Evolutionary conservation across 345 rosid species (phyloP), one percentile per base, ranked within the genome.

Genomic region (Turnera subulata): DNA sequence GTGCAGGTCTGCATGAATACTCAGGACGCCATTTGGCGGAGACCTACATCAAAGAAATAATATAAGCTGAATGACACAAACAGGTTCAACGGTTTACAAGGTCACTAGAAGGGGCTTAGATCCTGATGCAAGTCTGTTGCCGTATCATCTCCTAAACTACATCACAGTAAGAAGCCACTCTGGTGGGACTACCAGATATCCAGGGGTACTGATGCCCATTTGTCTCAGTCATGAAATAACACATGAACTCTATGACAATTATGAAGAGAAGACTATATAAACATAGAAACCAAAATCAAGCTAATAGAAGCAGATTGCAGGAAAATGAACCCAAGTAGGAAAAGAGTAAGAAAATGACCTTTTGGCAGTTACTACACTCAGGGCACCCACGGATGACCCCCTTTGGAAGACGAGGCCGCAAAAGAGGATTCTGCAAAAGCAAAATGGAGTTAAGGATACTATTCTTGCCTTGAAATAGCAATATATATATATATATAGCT

Each of bases 11-110:
- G 40, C 73, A 61, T 59, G 93, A 76, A 67, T 60, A 81, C 58
- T 83, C 95, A n/a, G 91, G 89, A 50, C 29, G 77, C 99, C 99
- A 94, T 73, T 76, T 88, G 40, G 93, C 88, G 56, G 19, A 71
- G 48, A 85, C 91, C 99, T 94, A 78, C 61, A 63, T 54, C 56
- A 42, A 42, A 42, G 16, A 13, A 42, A 63, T 42, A 63, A 65
- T 53, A 70, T 6, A 35, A 1, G 39, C 37, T 32, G 35, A 66
- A 40, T 29, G 9, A 38, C n/a, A 20, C 33, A 32, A 53, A 14
- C 50, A 6, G 54, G 29, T 13, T 38, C 14, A 62, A 40, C 54
- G 56, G 38, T 42, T 32, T 12, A 61, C 22, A 51, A 49, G 8
- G 35, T 63, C 42, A 46, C n/a, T n/a, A n/a, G n/a, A n/a, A n/a